Conservation (phyloP, 805 yeast species). For the Lachancea fermentati region DNA sequence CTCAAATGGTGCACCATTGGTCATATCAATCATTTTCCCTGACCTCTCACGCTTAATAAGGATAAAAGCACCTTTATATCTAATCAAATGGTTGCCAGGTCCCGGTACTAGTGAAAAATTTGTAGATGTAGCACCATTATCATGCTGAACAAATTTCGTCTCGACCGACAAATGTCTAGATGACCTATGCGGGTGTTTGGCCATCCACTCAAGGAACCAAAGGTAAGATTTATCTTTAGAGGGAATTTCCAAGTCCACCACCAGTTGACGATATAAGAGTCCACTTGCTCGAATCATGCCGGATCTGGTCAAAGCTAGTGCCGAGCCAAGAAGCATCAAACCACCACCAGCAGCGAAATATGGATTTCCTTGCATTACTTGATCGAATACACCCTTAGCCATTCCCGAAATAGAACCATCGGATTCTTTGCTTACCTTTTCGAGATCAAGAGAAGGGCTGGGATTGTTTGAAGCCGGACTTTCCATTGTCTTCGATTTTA, state of each 20-base stretch:
- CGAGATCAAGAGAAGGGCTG: slow-evolving; percentile 8
- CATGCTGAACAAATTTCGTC: slow-evolving; percentile 80
- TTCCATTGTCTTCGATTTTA: background rate
- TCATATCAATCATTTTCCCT: slow-evolving; percentile 79
- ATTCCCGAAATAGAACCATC: slow-evolving; percentile 27
- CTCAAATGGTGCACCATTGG: slow-evolving; percentile 91
- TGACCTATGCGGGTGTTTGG: slow-evolving; percentile 64
- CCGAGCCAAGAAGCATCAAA: slow-evolving; percentile 89
- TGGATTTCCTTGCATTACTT: slow-evolving; percentile 69
- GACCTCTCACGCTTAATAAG: slow-evolving; percentile 86
- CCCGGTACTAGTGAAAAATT: slow-evolving; percentile 93
- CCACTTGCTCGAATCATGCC: slow-evolving; percentile 59
- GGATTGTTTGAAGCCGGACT: background rate
- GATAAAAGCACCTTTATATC: slow-evolving; percentile 83
- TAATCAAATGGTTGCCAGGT: slow-evolving; percentile 87
- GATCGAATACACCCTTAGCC: slow-evolving; percentile 39
- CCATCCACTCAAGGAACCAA: slow-evolving; percentile 98
- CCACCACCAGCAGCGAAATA: slow-evolving; percentile 99
- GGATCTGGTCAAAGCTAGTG: slow-evolving; percentile 68
- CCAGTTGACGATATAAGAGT: slow-evolving; percentile 70
- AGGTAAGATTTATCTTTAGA: slow-evolving; percentile 87
- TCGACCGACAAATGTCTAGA: slow-evolving; percentile 88
- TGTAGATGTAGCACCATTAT: slow-evolving; percentile 85
- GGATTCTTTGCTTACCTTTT: slow-evolving; percentile 9
- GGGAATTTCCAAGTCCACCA: slow-evolving; percentile 90